phyloP scores from a whole-genome alignment of 345 rosid genomes.

The Durio zibethinus region DNA sequence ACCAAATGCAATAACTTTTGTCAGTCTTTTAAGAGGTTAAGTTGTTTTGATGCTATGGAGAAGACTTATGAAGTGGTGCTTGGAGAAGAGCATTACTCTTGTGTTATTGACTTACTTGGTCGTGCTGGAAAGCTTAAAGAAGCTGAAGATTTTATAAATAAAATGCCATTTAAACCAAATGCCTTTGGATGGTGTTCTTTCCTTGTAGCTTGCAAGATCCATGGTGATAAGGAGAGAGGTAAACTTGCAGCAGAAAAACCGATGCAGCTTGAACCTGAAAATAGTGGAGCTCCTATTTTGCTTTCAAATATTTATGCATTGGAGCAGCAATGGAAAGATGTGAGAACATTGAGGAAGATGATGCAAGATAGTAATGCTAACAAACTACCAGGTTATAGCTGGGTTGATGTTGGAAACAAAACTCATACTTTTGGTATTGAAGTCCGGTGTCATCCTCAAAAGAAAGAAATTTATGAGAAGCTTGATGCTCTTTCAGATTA shows the following conservation, averaged over 20 bases:
- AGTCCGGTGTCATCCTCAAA: slow-evolving; percentile 32
- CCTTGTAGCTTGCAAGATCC: slow-evolving; percentile 33
- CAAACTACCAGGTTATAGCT: slow-evolving; percentile 35
- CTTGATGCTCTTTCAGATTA: slow-evolving; percentile 24
- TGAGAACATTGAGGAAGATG: slow-evolving; percentile 28
- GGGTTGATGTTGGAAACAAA: slow-evolving; percentile 33
- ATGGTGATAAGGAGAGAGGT: slow-evolving; percentile 34
- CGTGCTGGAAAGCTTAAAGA: slow-evolving; percentile 31
- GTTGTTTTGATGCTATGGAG: slow-evolving; percentile 26
- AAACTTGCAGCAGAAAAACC: slow-evolving; percentile 34
- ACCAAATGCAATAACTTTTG: slow-evolving; percentile 20
- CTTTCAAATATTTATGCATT: slow-evolving; percentile 36
- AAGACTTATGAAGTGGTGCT: slow-evolving; percentile 22
- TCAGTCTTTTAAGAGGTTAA: slow-evolving; percentile 31
- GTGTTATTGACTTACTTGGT: slow-evolving; percentile 38
- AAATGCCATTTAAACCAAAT: slow-evolving; percentile 34
- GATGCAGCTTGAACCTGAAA: slow-evolving; percentile 37
- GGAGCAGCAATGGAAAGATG: slow-evolving; percentile 32
- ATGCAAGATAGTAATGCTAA: slow-evolving; percentile 30
- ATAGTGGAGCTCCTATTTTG: slow-evolving; percentile 34
- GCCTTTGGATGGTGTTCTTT: slow-evolving; percentile 39
- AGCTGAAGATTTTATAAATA: slow-evolving; percentile 27
- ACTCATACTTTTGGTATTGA: slow-evolving; percentile 34
- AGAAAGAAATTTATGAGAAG: slow-evolving; percentile 27
- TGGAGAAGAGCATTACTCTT: slow-evolving; percentile 31